Base-by-base conservation (phyloP, 2,329 filamentous ascomycete species). In the Hymenotorrendiella dingleyae region DNA sequence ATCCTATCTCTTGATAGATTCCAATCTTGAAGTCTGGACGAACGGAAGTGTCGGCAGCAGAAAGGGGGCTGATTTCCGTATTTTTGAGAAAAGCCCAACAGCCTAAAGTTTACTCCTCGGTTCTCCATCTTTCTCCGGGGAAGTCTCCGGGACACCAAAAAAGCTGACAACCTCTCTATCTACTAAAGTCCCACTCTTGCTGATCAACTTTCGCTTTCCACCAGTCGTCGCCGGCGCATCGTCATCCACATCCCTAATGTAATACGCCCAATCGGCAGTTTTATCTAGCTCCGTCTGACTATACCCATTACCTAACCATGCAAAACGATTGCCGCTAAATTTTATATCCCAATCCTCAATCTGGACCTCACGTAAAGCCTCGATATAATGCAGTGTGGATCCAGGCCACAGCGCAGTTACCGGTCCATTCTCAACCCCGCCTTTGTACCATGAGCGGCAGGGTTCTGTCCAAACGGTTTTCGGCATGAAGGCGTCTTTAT, bases 311-410 rank as follows among this genome's bases (percentile, higher is more conserved):
- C 65, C 66, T 20, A 69, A 42, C 53, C 56, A 68, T 0, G 58
- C 51, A 43, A 68, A 70, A 6, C 64, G 49, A 45, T 67, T 68
- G 0, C 61, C 59, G 4, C 43, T 44, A 43, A 67, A 66, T 17
- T 45, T 62, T 19, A 72, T 54, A 6, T 72, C 64, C 55, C 66
- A 68, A 49, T 75, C 72, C 26, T 75, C 71, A 28, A 62, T 57
- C 0, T 71, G 60, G 1, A 68, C 54, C 34, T 73, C 65, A 42
- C 61, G 61, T 33, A 75, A 50, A 6, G 66, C 64, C 50, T 74
- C 68, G 34, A 74, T 66, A 47, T 69, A 72, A 54, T 74, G 70
- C n/a, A 75, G 56, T 5, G 68, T 67, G 12, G 59, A 65, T 1
- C 67, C 67, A 0, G 67, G 67, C 65, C 65, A 68, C 9, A 70